Conservation (phyloP, 352 stramenopile genomes). For the Phytopythium kandeliae region DNA sequence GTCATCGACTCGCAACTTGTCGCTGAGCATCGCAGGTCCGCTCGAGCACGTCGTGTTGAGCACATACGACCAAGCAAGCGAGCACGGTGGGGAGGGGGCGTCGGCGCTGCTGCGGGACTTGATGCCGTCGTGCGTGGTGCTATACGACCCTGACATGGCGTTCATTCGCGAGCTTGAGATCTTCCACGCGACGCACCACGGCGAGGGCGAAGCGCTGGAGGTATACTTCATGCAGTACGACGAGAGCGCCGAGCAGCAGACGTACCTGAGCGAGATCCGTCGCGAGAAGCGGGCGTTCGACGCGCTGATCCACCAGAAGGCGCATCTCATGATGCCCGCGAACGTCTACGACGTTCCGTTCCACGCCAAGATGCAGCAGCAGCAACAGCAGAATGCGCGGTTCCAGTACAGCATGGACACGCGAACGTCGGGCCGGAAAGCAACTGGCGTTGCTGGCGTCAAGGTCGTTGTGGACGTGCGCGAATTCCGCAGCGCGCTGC, state of each 20-base stretch:
- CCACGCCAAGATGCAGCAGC: constrained; percentile 61
- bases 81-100: constrained; percentile 43
- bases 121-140: constrained; percentile 86
- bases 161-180: constrained; percentile 96
- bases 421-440: constrained; percentile 49
- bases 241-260: constrained; percentile 94
- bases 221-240: constrained; percentile 97
- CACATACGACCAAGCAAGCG: constrained; percentile 73
- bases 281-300: constrained; percentile 97
- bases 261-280: constrained; percentile 92
- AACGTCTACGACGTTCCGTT: constrained; percentile 83
- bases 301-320: constrained; percentile 95
- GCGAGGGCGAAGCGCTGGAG: constrained; percentile 31
- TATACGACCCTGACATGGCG: constrained; percentile 94
- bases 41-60: constrained; percentile 58
- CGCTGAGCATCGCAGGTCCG: constrained; percentile 42
- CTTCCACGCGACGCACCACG: constrained; percentile 66
- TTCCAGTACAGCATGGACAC: constrained; percentile 80
- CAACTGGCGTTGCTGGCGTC: constrained; percentile 26
- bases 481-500: constrained; percentile 95
- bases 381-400: constrained; percentile 19
- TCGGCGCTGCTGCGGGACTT: constrained; percentile 86
- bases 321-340: constrained; percentile 83
- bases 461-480: constrained; percentile 94
- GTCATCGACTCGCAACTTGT: constrained; percentile 24